Evolutionary conservation across 2,329 filamentous ascomycete species (phyloP), one percentile per base, ranked within the genome.

Genomic region (Alternaria atra): DNA sequence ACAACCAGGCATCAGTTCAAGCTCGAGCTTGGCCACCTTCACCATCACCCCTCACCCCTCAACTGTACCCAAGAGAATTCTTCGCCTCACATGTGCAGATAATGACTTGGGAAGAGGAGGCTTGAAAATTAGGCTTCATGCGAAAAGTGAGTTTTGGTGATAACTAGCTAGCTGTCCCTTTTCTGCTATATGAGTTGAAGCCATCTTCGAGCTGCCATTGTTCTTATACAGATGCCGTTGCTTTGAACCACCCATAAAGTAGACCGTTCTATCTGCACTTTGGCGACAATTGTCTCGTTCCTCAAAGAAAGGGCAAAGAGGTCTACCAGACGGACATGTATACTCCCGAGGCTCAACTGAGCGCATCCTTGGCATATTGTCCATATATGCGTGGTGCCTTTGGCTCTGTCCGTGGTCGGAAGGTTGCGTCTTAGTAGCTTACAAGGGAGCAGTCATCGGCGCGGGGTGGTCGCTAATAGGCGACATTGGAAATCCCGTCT

Each of bases 1-100:
- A 56, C 62, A 55, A 4, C 46, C 25, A 56, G 52, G 58, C 58
- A 60, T 58, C 55, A 53, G 50, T 52, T 23, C 29, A 47, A 25
- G 46, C 15, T 17, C 44, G 15, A 27, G 53, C 30, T 12, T 9
- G 23, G 25, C 39, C 35, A n/a, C 17, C 54, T 44, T 25, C 51
- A 44, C 17, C 15, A 32, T 43, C 27, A 43, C 17, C 35, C n/a
- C 34, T 35, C 46, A 50, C 30, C 32, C 9, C 20, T 27, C 32
- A 37, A 34, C 30, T n/a, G 17, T 35, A 25, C 32, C 32, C 13
- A 23, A 25, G 30, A 48, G n/a, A 25, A 32, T 20, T 13, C 29
- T 48, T 32, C 20, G 44, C 44, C 32, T 35, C 30, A 25, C 7
- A 23, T 17, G 23, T 34, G 23, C 5, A 37, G 1, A 37, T 15